A percentile compares a stretch with the other conserved stretches of the same genome.
These are phyloP conservation scores for Pseudonitzschia delicatissima DNA, from an alignment of 108 stramenopile genomes.

Conservation along the genomic window DNA sequence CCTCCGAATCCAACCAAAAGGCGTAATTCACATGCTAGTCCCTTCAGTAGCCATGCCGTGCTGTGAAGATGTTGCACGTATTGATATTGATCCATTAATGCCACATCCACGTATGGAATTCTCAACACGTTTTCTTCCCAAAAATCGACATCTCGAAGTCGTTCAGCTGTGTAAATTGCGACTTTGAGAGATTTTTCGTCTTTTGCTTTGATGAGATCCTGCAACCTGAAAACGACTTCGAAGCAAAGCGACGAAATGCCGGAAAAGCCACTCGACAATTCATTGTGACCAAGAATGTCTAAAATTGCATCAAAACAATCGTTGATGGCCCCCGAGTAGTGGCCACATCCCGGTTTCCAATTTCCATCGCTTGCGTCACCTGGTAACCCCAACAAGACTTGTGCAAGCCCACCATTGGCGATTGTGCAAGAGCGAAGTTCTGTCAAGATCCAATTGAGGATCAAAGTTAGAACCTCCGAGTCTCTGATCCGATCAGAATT, in stretches of 20 bases:
- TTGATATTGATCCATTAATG: background rate
- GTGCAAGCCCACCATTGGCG: conserved; percentile 36
- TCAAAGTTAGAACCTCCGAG: conserved; percentile 7
- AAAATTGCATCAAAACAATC: conserved; percentile 66
- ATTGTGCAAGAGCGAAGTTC: conserved; percentile 30
- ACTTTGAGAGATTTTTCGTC: conserved; percentile 6
- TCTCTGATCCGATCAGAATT: background rate
- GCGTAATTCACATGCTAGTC: conserved; percentile 55
- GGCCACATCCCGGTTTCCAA: conserved; percentile 19
- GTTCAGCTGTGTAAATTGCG: conserved; percentile 26
- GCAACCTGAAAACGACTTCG: conserved; percentile 59
- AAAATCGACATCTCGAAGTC: conserved; percentile 38
- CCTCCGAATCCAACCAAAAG: conserved; percentile 23
- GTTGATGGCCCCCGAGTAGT: conserved; percentile 14
- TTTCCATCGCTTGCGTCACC: conserved; percentile 17
- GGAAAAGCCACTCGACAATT: conserved; percentile 35
- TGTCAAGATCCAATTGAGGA: conserved; percentile 23
- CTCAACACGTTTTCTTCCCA: conserved; percentile 15
- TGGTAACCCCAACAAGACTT: conserved; percentile 47
- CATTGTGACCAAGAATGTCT: conserved; percentile 37
- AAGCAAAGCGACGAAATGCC: conserved; percentile 55
- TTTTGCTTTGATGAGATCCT: conserved; percentile 9
- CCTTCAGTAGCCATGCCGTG: conserved; percentile 72
- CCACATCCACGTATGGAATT: conserved; percentile 10
- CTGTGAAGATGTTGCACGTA: conserved; percentile 44